Percentiles rank a stretch among this genome's conserved stretches.
phyloP scores from a whole-genome alignment of 768 basidiomycete species.

The Leccinum incarnatum region DNA sequence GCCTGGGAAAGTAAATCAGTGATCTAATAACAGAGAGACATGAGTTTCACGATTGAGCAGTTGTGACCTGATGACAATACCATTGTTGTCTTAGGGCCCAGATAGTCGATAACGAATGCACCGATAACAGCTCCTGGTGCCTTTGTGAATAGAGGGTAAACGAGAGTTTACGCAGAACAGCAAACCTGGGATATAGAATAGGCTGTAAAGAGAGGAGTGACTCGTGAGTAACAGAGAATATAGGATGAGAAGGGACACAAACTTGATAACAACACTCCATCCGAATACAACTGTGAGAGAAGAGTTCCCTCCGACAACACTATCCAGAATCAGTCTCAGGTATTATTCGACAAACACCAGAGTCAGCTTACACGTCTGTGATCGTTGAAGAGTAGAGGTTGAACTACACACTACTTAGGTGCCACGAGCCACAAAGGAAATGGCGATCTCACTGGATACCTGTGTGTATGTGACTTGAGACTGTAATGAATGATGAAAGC shows the following conservation, averaged over 20 bases:
- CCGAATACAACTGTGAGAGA: conserved; percentile 68
- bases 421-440: background rate
- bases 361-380: conserved; percentile 50
- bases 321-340: conserved; percentile 25
- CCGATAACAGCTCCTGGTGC: conserved; percentile 57
- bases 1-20: conserved; percentile 64
- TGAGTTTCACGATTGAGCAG: background rate
- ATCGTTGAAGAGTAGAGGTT: conserved; percentile 80
- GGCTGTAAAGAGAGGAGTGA: conserved; percentile 30
- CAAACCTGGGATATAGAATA: conserved; percentile 64
- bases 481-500: background rate
- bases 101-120: conserved; percentile 70
- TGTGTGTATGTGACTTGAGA: conserved; percentile 21
- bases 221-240: background rate
- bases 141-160: conserved; percentile 7
- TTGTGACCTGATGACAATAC: conserved; percentile 31
- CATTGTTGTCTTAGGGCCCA: conserved; percentile 78
- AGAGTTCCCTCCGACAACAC: conserved; percentile 53
- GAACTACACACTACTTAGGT: conserved; percentile 45
- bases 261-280: conserved; percentile 87
- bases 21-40: conserved; percentile 49
- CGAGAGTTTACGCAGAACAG: background rate
- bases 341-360: background rate
- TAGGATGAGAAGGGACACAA: conserved; percentile 19
- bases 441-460: conserved; percentile 58